Evolutionary conservation across 148 eudicot genomes (phyloP).

Genomic region (Fagopyrum homotropicum): DNA sequence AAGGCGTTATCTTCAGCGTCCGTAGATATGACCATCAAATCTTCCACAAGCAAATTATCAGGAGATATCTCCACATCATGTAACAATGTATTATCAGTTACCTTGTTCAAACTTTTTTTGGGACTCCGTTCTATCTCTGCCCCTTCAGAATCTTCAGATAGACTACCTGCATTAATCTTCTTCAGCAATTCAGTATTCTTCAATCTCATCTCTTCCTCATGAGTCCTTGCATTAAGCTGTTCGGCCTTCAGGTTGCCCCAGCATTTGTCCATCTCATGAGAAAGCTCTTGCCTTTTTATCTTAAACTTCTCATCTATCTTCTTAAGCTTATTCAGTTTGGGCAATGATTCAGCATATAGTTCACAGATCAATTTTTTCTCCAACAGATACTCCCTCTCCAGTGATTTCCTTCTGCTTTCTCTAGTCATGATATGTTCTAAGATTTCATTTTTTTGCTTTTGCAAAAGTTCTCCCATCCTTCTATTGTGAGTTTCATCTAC

Average conservation of each 20-base stretch:
- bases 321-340: conserved; percentile 15
- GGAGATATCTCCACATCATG: too few relatives aligned
- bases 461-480: conserved; percentile 22
- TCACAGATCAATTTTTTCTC: conserved; percentile 15
- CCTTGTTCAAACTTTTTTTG: not conserved
- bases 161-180: not conserved
- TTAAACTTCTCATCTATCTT: conserved; percentile 18
- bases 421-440: conserved; percentile 18
- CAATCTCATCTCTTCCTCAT: conserved; percentile 17
- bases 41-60: too few relatives aligned
- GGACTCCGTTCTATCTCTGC: not conserved
- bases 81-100: too few relatives aligned
- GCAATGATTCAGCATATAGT: conserved; percentile 13
- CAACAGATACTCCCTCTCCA: conserved; percentile 20
- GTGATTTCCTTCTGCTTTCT: conserved; percentile 14
- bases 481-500: conserved; percentile 15
- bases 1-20: not conserved
- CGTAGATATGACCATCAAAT: not conserved
- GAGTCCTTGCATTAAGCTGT: conserved; percentile 17
- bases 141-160: not conserved
- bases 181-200: not conserved
- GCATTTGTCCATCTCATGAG: conserved; percentile 18
- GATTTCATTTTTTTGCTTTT: conserved; percentile 19
- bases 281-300: conserved; percentile 15
- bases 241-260: conserved; percentile 15